Evolutionary conservation across 805 yeast genomes (phyloP).

Genomic region (Wickerhamiella hasegawae): DNA sequence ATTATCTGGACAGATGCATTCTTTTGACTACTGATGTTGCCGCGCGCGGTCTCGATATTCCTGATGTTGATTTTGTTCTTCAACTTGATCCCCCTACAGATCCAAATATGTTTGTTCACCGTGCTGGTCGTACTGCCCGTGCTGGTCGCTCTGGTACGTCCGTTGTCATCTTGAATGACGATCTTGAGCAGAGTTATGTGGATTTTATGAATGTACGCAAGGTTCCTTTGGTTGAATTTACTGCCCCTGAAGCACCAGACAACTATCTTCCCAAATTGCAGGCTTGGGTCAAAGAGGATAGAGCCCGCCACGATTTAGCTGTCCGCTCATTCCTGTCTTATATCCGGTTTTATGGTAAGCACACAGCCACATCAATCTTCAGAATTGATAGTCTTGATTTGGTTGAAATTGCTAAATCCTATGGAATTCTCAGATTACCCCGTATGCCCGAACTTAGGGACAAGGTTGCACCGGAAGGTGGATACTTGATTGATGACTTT

Average conservation of each 20-base stretch:
- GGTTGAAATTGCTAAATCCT: constrained; percentile 52
- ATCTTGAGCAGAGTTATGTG: constrained; percentile 67
- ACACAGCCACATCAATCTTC: constrained; percentile 76
- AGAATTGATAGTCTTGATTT: constrained; percentile 58
- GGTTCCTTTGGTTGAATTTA: constrained; percentile 29
- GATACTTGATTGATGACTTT: constrained; percentile 52
- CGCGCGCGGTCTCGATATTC: constrained; percentile 90
- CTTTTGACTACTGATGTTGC: constrained; percentile 96
- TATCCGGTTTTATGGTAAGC: constrained; percentile 72
- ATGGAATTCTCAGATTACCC: constrained; percentile 73
- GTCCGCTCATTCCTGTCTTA: constrained; percentile 70
- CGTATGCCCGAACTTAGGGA: constrained; percentile 78
- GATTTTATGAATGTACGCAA: constrained; percentile 64
- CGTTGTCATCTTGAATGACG: constrained; percentile 51
- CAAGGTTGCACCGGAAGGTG: constrained; percentile 42
- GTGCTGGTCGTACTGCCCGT: constrained; percentile 92
- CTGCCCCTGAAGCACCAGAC: not conserved
- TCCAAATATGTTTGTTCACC: constrained; percentile 77
- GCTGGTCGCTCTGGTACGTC: constrained; percentile 78
- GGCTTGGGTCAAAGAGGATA: constrained; percentile 51
- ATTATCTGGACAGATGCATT: constrained; percentile 33
- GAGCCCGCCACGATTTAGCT: constrained; percentile 71
- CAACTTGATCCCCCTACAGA: constrained; percentile 93
- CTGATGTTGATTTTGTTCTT: constrained; percentile 85
- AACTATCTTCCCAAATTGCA: constrained; percentile 19